These are phyloP conservation scores for Saccharomyces hybrid DNA, from an alignment of 1,139 yeast species.

Conservation along the genomic window DNA sequence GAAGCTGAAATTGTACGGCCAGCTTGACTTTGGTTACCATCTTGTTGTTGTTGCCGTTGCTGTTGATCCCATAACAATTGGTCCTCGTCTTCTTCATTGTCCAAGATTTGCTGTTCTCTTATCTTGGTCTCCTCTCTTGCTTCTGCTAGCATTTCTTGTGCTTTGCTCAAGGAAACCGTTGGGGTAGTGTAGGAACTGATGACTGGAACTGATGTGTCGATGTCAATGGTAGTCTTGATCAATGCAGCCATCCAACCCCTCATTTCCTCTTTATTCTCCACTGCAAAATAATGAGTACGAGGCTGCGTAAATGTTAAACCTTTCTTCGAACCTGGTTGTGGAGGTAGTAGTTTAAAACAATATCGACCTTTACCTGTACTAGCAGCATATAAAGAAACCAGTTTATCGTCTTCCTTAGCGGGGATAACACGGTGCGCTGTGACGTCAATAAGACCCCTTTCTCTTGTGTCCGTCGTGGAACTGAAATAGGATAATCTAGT, in stretches of 20 bases:
- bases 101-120: conserved; percentile 41
- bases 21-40: not conserved
- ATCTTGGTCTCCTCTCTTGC: conserved; percentile 66
- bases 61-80: conserved; percentile 8
- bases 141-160: conserved; percentile 76
- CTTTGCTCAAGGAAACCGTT: conserved; percentile 76
- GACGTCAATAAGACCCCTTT: conserved; percentile 88
- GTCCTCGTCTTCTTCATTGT: conserved; percentile 7
- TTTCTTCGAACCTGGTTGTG: conserved; percentile 93
- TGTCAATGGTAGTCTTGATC: conserved; percentile 91
- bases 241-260: conserved; percentile 91
- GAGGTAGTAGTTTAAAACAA: conserved; percentile 90
- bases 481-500: conserved; percentile 86
- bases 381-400: conserved; percentile 82
- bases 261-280: conserved; percentile 85
- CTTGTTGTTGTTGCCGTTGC: not conserved
- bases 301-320: conserved; percentile 96
- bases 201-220: conserved; percentile 88
- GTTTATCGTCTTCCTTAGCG: conserved; percentile 62
- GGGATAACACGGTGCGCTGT: conserved; percentile 90
- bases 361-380: conserved; percentile 87
- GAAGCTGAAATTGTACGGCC: not conserved
- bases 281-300: conserved; percentile 91
- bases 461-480: conserved; percentile 70
- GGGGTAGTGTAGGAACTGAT: conserved; percentile 94